A percentile compares a stretch with the other conserved stretches of the same genome.
Conservation (phyloP, 116 monocot genomes). For the Cymodocea nodosa region DNA sequence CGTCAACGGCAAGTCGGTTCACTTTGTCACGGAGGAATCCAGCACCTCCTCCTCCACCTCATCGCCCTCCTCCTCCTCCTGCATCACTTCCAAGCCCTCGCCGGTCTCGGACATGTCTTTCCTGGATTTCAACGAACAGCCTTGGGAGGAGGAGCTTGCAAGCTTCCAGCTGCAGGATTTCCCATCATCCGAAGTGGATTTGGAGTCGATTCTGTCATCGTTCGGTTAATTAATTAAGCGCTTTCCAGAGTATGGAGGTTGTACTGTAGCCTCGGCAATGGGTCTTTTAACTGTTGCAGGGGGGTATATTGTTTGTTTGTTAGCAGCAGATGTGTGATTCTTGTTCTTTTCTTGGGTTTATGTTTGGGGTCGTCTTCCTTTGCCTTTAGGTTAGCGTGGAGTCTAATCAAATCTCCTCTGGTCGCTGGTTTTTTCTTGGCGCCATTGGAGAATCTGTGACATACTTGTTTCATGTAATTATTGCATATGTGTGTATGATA, state of each 20-base stretch:
- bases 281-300: constrained; percentile 4
- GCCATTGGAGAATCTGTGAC: neutral
- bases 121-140: constrained; percentile 42
- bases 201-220: constrained; percentile 53
- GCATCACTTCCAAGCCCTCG: constrained; percentile 10
- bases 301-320: neutral
- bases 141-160: constrained; percentile 43
- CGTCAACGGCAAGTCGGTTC: neutral
- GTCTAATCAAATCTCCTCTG: neutral
- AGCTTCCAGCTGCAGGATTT: constrained; percentile 32
- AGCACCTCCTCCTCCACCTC: neutral
- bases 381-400: too few relatives aligned
- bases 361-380: too few relatives aligned
- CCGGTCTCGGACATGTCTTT: constrained; percentile 35
- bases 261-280: neutral
- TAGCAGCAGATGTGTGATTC: too few relatives aligned
- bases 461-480: neutral
- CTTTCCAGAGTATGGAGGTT: too few relatives aligned
- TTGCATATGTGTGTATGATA: neutral
- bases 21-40: too few relatives aligned
- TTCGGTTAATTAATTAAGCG: too few relatives aligned
- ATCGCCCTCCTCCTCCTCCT: neutral
- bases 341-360: neutral
- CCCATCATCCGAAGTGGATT: constrained; percentile 66
- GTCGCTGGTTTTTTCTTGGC: constrained; percentile 3